Percentiles rank a stretch among this genome's conserved stretches.
Conservation (phyloP, 495 filamentous ascomycete genomes). For the Neurospora africana region DNA sequence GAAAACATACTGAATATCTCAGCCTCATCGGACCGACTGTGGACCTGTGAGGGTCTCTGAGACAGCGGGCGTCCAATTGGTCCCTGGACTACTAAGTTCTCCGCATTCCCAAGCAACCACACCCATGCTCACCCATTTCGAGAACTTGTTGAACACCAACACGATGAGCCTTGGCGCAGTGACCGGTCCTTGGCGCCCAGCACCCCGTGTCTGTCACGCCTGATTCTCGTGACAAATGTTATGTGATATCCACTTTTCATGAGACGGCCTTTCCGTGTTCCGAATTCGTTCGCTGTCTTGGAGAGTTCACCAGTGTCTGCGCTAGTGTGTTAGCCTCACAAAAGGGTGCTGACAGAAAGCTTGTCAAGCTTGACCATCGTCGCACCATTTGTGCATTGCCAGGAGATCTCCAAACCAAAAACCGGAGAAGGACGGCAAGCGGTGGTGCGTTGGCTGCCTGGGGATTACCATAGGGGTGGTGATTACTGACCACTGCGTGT, state of each 20-base stretch:
- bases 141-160: neutral
- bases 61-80: slow-evolving; percentile 13
- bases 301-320: neutral
- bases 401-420: neutral
- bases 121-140: neutral
- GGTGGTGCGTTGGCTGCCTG: neutral
- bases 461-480: neutral
- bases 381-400: neutral
- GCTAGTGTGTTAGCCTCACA: neutral
- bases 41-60: slow-evolving; percentile 10
- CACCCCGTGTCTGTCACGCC: neutral
- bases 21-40: slow-evolving; percentile 28
- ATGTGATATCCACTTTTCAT: neutral
- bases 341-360: neutral
- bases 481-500: neutral
- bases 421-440: neutral
- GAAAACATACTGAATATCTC: no score
- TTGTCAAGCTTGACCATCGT: neutral
- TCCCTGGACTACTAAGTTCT: slow-evolving; percentile 6
- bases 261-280: neutral
- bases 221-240: neutral
- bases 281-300: neutral
- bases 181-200: neutral
- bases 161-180: neutral
- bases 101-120: slow-evolving; percentile 14